A percentile compares a stretch with the other conserved stretches of the same genome.
Evolutionary conservation across 371 early-diverging fungal genomes (phyloP).

Genomic region (Mucor piriformis): DNA sequence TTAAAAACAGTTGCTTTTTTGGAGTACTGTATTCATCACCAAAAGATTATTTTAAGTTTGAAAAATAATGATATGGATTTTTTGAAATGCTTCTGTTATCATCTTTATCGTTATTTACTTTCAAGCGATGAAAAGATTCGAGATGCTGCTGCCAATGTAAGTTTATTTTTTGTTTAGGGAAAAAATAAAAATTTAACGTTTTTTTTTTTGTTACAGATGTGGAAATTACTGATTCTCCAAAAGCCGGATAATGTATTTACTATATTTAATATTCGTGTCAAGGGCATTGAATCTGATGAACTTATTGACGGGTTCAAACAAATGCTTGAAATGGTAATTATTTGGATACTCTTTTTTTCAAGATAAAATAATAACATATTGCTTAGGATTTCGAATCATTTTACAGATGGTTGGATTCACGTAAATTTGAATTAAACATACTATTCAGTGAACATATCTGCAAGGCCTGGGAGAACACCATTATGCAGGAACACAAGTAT

Average conservation of each 20-base stretch:
- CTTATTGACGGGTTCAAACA: slow-evolving; percentile 65
- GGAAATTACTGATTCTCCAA: slow-evolving; percentile 65
- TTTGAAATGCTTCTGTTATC: slow-evolving; percentile 64
- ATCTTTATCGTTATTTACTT: slow-evolving; percentile 62
- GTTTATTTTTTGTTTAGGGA: slow-evolving; percentile 1
- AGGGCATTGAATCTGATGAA: slow-evolving; percentile 61
- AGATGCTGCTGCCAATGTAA: slow-evolving; percentile 52
- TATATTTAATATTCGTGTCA: slow-evolving; percentile 47
- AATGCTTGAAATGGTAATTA: slow-evolving; percentile 46
- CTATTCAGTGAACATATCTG: slow-evolving; percentile 60
- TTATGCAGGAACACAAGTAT: slow-evolving; percentile 52
- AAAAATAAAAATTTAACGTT: not conserved
- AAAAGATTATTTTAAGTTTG: slow-evolving; percentile 64
- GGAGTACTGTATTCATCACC: slow-evolving; percentile 68
- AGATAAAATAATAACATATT: too few relatives aligned
- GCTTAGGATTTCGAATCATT: slow-evolving; percentile 59
- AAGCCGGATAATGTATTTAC: slow-evolving; percentile 50
- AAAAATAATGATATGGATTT: slow-evolving; percentile 68
- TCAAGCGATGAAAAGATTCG: slow-evolving; percentile 50
- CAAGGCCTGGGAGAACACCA: slow-evolving; percentile 66
- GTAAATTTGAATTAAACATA: slow-evolving; percentile 50
- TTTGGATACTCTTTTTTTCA: not conserved
- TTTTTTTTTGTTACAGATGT: slow-evolving; percentile 39
- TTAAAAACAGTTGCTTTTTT: slow-evolving; percentile 54
- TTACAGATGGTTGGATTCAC: slow-evolving; percentile 59